Evolutionary conservation across 148 eudicot genomes (phyloP).

Genomic region (Rhododendron molle): DNA sequence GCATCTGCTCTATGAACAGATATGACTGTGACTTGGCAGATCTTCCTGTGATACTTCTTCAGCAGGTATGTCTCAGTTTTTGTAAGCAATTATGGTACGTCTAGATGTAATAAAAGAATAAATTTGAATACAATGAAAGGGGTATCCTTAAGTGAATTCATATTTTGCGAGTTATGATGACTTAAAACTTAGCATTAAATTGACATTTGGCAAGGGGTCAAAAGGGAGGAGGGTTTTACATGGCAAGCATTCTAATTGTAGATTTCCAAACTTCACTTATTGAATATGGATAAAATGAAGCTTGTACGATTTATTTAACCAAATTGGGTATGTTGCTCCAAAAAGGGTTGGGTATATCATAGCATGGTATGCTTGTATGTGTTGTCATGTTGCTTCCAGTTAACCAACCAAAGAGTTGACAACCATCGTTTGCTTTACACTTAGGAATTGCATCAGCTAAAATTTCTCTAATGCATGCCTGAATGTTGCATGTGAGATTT

Average conservation of each 20-base stretch:
- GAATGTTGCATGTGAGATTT: not conserved
- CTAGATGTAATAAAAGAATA: not conserved
- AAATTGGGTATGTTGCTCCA: not conserved
- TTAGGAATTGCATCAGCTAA: not conserved
- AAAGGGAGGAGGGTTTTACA: not conserved
- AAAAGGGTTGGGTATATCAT: not conserved
- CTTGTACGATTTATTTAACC: not conserved
- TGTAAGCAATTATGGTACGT: not conserved
- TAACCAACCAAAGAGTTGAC: not conserved
- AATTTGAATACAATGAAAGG: not conserved
- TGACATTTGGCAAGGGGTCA: not conserved
- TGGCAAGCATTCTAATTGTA: not conserved
- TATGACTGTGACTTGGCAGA: conserved; percentile 14
- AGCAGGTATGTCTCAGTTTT: conserved; percentile 53
- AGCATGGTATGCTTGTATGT: conserved; percentile 1
- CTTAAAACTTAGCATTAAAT: not conserved
- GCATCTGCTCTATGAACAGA: conserved; percentile 28
- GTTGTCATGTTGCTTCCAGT: not conserved
- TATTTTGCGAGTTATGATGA: not conserved
- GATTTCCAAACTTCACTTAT: not conserved
- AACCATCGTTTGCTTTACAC: not conserved
- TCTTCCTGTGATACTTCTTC: conserved; percentile 35
- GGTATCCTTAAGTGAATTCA: not conserved
- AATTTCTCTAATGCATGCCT: not conserved
- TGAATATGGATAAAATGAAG: not conserved